A percentile compares a stretch with the other conserved stretches of the same genome.
These are phyloP conservation scores for Cystofilobasidium macerans DNA, from an alignment of 768 basidiomycete genomes.

Conservation along the genomic window DNA sequence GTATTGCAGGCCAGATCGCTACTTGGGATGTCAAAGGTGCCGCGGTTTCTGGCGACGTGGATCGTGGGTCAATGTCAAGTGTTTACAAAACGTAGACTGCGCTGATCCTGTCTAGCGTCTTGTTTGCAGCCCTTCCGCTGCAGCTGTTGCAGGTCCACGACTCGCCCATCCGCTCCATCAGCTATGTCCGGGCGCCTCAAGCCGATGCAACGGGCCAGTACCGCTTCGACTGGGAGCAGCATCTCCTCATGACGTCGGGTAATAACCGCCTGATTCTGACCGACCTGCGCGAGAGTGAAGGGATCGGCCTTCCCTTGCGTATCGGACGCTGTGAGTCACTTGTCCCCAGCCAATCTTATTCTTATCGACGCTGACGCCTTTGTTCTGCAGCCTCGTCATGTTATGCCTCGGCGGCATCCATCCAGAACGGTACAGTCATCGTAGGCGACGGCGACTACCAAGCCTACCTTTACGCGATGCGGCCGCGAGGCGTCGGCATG, in stretches of 20 bases:
- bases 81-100: too few species aligned
- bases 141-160: conserved; percentile 67
- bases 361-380: neutral
- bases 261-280: conserved; percentile 5
- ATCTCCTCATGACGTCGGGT: neutral
- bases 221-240: conserved; percentile 43
- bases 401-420: neutral
- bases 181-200: conserved; percentile 63
- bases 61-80: conserved; percentile 33
- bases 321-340: conserved; percentile 4
- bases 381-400: neutral
- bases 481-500: neutral
- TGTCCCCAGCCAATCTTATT: neutral
- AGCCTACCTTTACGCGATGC: conserved; percentile 3
- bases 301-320: neutral
- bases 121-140: conserved; percentile 45
- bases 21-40: conserved; percentile 36
- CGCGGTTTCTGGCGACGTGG: conserved; percentile 33
- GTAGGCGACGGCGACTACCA: conserved; percentile 14
- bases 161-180: conserved; percentile 61
- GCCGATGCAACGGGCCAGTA: conserved; percentile 30
- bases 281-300: conserved; percentile 12
- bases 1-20: conserved; percentile 31
- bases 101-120: neutral
- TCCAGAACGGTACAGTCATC: conserved; percentile 12